Evolutionary conservation across 2,329 filamentous ascomycete genomes (phyloP), one percentile per base, ranked within the genome.

Genomic region (Cadophora luteo-olivacea): DNA sequence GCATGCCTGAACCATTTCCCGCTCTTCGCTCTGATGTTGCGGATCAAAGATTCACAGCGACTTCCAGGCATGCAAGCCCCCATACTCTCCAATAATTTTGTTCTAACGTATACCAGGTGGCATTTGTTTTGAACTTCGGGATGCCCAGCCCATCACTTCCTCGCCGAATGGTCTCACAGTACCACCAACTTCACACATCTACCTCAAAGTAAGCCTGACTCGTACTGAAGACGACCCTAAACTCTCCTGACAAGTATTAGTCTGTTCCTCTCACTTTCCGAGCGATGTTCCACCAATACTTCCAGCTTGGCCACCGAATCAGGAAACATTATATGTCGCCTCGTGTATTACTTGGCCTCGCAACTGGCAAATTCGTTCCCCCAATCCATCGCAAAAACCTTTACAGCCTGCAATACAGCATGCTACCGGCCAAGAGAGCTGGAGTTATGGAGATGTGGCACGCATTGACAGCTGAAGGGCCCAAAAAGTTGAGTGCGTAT

Each of bases 221-320:
- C 29, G 25, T 54, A 48, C 24, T 4, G 33, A 11, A 52, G 2
- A 29, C 22, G 9, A 41, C 25, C 2, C 2, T 19, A 1, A 19
- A 55, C n/a, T n/a, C 41, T 62, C 57, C 68, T 77, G 72, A 75
- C 67, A 66, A 51, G 32, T 38, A 66, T 3, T 74, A 96, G 90
- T 95, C 95, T 3, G 92, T 97, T 7, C 95, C 96, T 2, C 87
- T 99, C 7, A 90, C 92, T 3, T 92, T 98, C 73, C 87, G 90
- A n/a, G 92, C 92, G 75, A 98, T 98, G 89, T 98, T 99, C 80
- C 89, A 97, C 69, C 94, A 98, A 77, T 99, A 99, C 81, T 97
- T 97, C 77, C 94, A 97, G 79, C 93, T 99, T 76, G 94, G 92
- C 33, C 89, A 92, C 71, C 93, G 96, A 60, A 93, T 99, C 70